phyloP scores from a whole-genome alignment of 495 filamentous ascomycete species.

The Talaromyces trachyspermus region DNA sequence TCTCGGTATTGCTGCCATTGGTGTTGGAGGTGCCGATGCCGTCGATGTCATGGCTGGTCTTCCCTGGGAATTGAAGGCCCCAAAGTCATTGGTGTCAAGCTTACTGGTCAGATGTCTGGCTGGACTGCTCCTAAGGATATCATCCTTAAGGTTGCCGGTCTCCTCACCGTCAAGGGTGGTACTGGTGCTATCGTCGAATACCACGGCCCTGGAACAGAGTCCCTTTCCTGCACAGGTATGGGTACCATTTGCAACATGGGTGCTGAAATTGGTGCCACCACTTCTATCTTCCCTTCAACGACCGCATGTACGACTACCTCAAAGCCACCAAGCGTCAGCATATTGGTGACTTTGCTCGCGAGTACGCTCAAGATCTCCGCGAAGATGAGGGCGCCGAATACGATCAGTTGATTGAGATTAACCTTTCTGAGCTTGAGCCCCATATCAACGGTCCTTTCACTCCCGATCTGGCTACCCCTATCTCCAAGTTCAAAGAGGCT shows the following conservation, averaged over 20 bases:
- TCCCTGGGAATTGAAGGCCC: slow-evolving; percentile 97
- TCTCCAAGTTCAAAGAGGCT: slow-evolving; percentile 94
- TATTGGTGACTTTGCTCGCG: slow-evolving; percentile 83
- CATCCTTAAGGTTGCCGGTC: slow-evolving; percentile 96
- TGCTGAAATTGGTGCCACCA: slow-evolving; percentile 94
- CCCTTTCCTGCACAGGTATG: slow-evolving; percentile 61
- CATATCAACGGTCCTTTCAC: slow-evolving; percentile 99
- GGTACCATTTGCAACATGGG: slow-evolving; percentile 72
- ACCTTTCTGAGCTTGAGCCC: slow-evolving; percentile 89
- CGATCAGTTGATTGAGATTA: slow-evolving; percentile 93
- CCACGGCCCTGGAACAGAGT: slow-evolving; percentile 75
- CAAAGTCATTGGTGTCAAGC: slow-evolving; percentile 91
- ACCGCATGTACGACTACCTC: slow-evolving; percentile 95
- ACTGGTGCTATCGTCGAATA: slow-evolving; percentile 97
- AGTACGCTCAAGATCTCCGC: slow-evolving; percentile 77
- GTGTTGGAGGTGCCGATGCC: slow-evolving; percentile 97
- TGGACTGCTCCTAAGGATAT: slow-evolving; percentile 97
- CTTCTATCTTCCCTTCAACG: slow-evolving; percentile 98
- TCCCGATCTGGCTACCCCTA: slow-evolving; percentile 95
- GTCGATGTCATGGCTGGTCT: slow-evolving; percentile 98
- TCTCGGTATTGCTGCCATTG: slow-evolving; percentile 91
- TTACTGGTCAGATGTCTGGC: slow-evolving; percentile 83
- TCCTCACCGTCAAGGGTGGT: slow-evolving; percentile 95
- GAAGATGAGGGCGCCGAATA: slow-evolving; percentile 94
- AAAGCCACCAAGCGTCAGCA: slow-evolving; percentile 81